Evolutionary conservation across 768 basidiomycete genomes (phyloP), one percentile per base, ranked within the genome.

Genomic region (Favolaschia claudopus): DNA sequence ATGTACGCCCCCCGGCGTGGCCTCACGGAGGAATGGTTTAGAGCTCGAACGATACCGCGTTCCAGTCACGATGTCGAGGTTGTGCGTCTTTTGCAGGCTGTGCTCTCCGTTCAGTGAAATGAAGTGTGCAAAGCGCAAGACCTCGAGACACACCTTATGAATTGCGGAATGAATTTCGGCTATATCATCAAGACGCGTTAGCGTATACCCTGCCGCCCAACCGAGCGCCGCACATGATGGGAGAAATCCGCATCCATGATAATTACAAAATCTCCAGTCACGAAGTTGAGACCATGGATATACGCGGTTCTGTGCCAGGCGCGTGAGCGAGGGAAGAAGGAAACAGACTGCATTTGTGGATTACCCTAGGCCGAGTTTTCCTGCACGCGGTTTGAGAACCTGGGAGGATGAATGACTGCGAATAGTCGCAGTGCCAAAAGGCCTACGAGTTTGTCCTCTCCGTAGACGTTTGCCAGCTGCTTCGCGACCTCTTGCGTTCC

Each of bases 231-330:
- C 76, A 94, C 94, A 65, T 96, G 95, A 69, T 96, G 95, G 6
- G 93, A 95, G 74, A 96, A 95, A 76, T 96, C 95, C 47, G 95
- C 95, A 67, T 96, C 95, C 95, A 96, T 96, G 71, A 96, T 96
- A 69, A 96, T 92, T 20, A 95, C 93, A 76, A 95, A 96, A 74
- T 93, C 92, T 9, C 95, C 95, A 0, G 89, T 89, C 65, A 89
- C 91, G 74, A 92, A 96, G 66, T 93, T 89, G 44, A 96, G 79
- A 13, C 95, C 95, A 69, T 96, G 91, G 33, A 96, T 91, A 70
- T 96, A 96, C 31, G 95, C 95, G 20, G 95, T 95, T 54, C 93
- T 95, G 61, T 77, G 33, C 17, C 52, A 22, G n/a, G 28, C 25
- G 40, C 27, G 48, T 46, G 53, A 58, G 47, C 53, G 20, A 45